Conservation (phyloP, 2,329 filamentous ascomycete genomes). For the Hymenoscyphus infarciens region DNA sequence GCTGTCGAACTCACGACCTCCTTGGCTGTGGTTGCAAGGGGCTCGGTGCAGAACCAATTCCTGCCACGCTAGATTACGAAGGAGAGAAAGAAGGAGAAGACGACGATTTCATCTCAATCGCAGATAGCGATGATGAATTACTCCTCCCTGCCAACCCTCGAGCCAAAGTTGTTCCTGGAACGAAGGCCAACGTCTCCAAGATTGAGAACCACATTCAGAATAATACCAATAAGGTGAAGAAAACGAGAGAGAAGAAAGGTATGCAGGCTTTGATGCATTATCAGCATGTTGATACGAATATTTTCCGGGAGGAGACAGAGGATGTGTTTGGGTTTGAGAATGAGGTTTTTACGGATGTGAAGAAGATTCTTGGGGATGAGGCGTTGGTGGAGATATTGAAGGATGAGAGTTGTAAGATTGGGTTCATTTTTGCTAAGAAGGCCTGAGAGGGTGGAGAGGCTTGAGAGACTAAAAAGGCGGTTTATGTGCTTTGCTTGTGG, state of each 20-base stretch:
- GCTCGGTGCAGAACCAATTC: slow-evolving; percentile 38
- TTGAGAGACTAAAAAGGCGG: too few relatives aligned
- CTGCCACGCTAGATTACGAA: slow-evolving; percentile 21
- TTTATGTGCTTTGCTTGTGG: too few relatives aligned
- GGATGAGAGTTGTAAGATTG: slow-evolving; percentile 41
- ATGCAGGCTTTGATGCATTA: slow-evolving; percentile 52
- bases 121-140: slow-evolving; percentile 34
- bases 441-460: slow-evolving; percentile 12
- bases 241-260: slow-evolving; percentile 31
- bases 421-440: slow-evolving; percentile 47
- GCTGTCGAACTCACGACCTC: slow-evolving; percentile 66
- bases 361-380: slow-evolving; percentile 45
- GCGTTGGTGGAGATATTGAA: slow-evolving; percentile 46
- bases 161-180: slow-evolving; percentile 37
- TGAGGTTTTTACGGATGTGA: slow-evolving; percentile 36
- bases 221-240: slow-evolving; percentile 30
- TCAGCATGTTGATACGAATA: slow-evolving; percentile 46
- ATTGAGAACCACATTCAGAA: slow-evolving; percentile 42
- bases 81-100: slow-evolving; percentile 15
- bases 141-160: slow-evolving; percentile 24
- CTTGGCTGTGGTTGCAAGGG: slow-evolving; percentile 61
- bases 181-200: slow-evolving; percentile 43
- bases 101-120: slow-evolving; percentile 21
- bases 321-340: slow-evolving; percentile 33
- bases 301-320: slow-evolving; percentile 35